Evolutionary conservation across 805 yeast species (phyloP).

Genomic region (Jamesozyma piceae): DNA sequence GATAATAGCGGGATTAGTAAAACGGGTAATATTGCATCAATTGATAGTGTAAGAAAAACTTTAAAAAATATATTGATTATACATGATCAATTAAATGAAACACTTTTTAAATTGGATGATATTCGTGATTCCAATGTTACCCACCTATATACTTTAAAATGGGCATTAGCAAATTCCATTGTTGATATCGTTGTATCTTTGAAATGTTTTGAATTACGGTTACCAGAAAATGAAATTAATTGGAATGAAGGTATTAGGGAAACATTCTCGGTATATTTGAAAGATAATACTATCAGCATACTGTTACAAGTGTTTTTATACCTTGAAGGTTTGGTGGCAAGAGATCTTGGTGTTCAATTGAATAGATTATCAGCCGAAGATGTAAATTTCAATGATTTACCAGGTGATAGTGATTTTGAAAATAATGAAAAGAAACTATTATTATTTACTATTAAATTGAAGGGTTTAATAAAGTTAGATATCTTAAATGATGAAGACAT

Average conservation of each 20-base stretch:
- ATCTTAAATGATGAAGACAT: conserved; percentile 10
- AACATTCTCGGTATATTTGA: conserved; percentile 10
- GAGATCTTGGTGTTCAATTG: conserved; percentile 11
- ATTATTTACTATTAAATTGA: conserved; percentile 24
- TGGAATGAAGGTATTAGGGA: conserved; percentile 16
- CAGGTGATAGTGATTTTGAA: conserved; percentile 3
- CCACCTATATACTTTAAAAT: conserved; percentile 7
- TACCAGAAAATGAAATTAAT: conserved; percentile 17
- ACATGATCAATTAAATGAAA: conserved; percentile 11
- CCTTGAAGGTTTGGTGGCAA: conserved; percentile 22
- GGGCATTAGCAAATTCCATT: conserved; percentile 15
- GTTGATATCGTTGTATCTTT: conserved; percentile 21
- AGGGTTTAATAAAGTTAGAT: conserved; percentile 19
- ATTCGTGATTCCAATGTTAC: neutral
- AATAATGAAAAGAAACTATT: conserved; percentile 19
- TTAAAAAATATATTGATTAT: conserved; percentile 9
- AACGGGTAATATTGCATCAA: neutral
- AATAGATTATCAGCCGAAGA: conserved; percentile 23
- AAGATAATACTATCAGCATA: conserved; percentile 5
- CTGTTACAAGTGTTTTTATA: conserved; percentile 18
- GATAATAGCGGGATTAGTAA: neutral
- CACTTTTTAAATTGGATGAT: conserved; percentile 5
- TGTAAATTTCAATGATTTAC: conserved; percentile 17
- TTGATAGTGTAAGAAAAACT: conserved; percentile 4
- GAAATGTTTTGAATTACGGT: conserved; percentile 23